phyloP scores from a whole-genome alignment of 1,139 yeast genomes.

The Lizanozyma gosingica region DNA sequence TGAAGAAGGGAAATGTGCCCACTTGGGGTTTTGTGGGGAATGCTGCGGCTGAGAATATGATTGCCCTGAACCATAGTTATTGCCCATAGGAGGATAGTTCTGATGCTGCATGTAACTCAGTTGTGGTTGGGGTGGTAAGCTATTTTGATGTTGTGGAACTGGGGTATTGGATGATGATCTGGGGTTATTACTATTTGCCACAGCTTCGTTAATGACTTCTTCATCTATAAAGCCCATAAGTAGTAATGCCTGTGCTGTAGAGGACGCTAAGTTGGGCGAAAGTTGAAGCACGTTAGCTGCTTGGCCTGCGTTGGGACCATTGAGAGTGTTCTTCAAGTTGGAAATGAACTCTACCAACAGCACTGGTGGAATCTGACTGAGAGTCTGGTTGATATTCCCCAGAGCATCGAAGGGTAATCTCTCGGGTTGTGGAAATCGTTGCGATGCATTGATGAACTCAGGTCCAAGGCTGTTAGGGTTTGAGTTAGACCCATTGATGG shows the following conservation, averaged over 20 bases:
- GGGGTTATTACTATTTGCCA: not conserved
- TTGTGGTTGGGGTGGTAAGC: constrained; percentile 3
- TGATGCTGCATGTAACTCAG: constrained; percentile 8
- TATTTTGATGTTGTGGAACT: constrained; percentile 4
- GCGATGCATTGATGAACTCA: constrained; percentile 37
- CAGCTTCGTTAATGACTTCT: constrained; percentile 45
- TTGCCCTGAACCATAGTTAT: constrained; percentile 1
- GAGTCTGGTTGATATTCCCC: constrained; percentile 46
- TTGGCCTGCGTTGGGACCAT: constrained; percentile 42
- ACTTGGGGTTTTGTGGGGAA: constrained; percentile 20
- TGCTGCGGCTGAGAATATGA: constrained; percentile 5
- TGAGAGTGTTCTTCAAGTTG: constrained; percentile 45
- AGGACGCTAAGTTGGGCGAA: constrained; percentile 50
- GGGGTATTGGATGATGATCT: constrained; percentile 5
- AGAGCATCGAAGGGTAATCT: constrained; percentile 35
- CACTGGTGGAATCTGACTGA: constrained; percentile 59
- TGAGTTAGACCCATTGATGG: not conserved
- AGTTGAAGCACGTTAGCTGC: constrained; percentile 44
- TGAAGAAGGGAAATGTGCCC: constrained; percentile 42
- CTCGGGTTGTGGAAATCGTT: constrained; percentile 40
- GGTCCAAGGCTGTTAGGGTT: not conserved
- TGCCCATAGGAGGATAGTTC: constrained; percentile 6
- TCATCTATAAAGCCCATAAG: constrained; percentile 68
- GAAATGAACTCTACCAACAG: constrained; percentile 60
- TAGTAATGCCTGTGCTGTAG: constrained; percentile 66